Evolutionary conservation across 495 filamentous ascomycete species (phyloP), one percentile per base, ranked within the genome.

Genomic region (Penicillium verhagenii): DNA sequence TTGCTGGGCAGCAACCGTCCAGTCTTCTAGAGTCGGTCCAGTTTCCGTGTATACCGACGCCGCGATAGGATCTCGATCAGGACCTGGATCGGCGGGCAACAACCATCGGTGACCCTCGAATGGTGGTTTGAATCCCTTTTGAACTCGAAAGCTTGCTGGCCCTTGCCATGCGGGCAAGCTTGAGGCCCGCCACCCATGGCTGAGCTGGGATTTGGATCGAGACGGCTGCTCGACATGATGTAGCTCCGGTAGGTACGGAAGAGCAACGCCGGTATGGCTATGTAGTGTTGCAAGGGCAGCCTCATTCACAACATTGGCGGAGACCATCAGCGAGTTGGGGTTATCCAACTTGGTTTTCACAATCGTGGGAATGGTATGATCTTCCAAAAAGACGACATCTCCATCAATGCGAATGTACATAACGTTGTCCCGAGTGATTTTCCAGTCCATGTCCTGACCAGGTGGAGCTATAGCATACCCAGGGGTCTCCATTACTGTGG

Each of bases 401-500:
- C 81, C 80, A 56, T 83, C 80, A 23, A 84, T 82, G 57, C 79
- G 79, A 50, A 83, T 70, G 52, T 79, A 81, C 47, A 83, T 73
- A 16, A 68, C 66, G 37, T 74, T 54, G 11, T 72, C 38, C 14
- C 50, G 23, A 7, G 45, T 38, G 20, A 51, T 44, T 19, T 56
- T 54, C 58, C 54, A 72, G 13, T 61, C 47, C 46, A 59, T 63
- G 3, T 56, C 50, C 8, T 53, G 47, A 6, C 55, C 57, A 2
- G 50, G 14, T 1, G 58, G 33, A n/a, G 61, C 58, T 16, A 71
- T 64, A 0, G 61, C 33, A 54, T 75, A 75, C 21, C 59, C 60
- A 0, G 65, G 45, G 1, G 65, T 70, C 37, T 59, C 35, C 10
- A 66, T 48, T 13, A 72, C 64, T 8, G 62, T 50, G 0, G 59